A percentile compares a stretch with the other conserved stretches of the same genome.
Evolutionary conservation across 352 stramenopile genomes (phyloP).

Genomic region (Pythium oligandrum): DNA sequence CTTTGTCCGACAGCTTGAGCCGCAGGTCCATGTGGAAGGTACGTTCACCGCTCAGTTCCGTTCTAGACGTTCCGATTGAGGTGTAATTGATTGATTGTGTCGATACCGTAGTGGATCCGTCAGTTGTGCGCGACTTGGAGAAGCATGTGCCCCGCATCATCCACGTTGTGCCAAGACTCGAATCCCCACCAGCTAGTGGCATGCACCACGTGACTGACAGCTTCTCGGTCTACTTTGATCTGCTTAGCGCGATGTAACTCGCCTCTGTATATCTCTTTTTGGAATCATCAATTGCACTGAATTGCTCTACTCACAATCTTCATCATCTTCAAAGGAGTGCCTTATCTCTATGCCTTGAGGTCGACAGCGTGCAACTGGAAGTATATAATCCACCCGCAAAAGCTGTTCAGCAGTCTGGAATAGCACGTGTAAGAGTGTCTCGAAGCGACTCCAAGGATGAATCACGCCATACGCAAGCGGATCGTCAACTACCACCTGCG

Average conservation of each 20-base stretch:
- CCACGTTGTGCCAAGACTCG: conserved; percentile 34
- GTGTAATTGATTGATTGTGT: conserved; percentile 2
- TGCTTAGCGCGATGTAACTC: conserved; percentile 31
- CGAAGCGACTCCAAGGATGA: conserved; percentile 48
- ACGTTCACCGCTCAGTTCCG: neutral
- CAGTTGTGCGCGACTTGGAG: conserved; percentile 54
- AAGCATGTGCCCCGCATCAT: conserved; percentile 76
- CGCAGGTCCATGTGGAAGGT: conserved; percentile 82
- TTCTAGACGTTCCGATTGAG: neutral
- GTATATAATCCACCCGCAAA: conserved; percentile 43
- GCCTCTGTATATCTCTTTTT: neutral
- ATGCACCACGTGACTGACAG: conserved; percentile 62
- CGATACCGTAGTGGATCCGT: conserved; percentile 36
- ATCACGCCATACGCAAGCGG: conserved; percentile 29
- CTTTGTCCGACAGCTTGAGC: conserved; percentile 85
- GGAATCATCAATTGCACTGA: neutral
- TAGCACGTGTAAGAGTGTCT: conserved; percentile 36
- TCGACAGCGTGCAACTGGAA: conserved; percentile 4
- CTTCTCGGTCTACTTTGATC: conserved; percentile 65
- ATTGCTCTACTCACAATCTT: neutral
- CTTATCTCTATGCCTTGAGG: no score
- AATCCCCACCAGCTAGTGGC: conserved; percentile 15
- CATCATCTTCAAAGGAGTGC: neutral
- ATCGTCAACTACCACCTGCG: conserved; percentile 31
- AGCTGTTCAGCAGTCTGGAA: conserved; percentile 57